Base-by-base conservation (phyloP, 139 green algal species). In the Yamagishiella unicocca region DNA sequence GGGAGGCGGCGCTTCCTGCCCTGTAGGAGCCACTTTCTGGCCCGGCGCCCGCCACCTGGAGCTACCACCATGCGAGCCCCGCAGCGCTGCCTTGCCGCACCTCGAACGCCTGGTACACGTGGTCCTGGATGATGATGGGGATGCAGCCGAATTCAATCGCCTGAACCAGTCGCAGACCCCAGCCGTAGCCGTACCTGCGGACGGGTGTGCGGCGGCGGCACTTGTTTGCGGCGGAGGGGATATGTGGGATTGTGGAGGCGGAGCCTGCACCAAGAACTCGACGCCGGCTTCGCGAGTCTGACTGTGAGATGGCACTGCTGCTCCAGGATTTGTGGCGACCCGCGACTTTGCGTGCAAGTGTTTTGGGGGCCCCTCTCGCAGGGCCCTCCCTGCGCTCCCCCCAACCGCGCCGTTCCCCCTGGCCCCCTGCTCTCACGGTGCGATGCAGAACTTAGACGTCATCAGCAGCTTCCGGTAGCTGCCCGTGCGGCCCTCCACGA, bases 101-200 rank as follows among this genome's bases (percentile, higher is more conserved):
- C 82, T 91, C 88, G 33, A 84, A 87, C 9, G 82, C 35, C 53
- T 89, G 82, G 14, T 67, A 91, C 29, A 87, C 83, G 29, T 73
- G 40, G 50, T 91, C 83, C 54, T 86, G 92, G 43, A 95, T 84
- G 53, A 95, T 92, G 66, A 95, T 71, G 0, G 92, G 92, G 50
- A 95, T 86, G 68, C 92, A 95, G 50, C 91, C 92, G 22, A 88
- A 80, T 4, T 77, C 24, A 64, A 95, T 79, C 4, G 82, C 71
- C 33, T 87, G 83, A 6, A 81, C 31, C 29, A 95, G 43, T 0
- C 91, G 80, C 76, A 87, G 88, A 50, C 92, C 91, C 84, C 87
- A 94, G 43, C 92, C 92, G 35, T 87, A 84, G 1, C 91, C 91
- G 40, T 87, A 94, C 37, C 79, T 85, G 55, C 37, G 54, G 43